Conservation (phyloP, 768 basidiomycete genomes). For the Calocybe indica region DNA sequence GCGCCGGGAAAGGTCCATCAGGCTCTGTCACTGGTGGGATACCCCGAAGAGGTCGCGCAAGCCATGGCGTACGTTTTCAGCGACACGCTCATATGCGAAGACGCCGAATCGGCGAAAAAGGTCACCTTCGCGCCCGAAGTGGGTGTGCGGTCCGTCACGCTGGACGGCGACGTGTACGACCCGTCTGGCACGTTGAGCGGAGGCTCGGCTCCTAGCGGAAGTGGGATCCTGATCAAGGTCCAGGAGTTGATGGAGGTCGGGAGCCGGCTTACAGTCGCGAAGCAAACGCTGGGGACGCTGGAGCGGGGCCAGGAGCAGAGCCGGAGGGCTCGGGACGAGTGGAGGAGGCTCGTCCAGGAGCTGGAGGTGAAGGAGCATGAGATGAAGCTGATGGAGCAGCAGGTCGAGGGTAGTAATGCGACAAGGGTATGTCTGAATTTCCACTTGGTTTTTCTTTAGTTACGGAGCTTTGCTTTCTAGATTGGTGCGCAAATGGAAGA, state of each 20-base stretch:
- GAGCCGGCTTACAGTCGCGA: slow-evolving; percentile 45
- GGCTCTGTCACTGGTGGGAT: slow-evolving; percentile 87
- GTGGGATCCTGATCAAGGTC: slow-evolving; percentile 72
- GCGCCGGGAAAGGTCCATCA: slow-evolving; percentile 78
- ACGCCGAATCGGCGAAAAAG: slow-evolving; percentile 77
- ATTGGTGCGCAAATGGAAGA: slow-evolving; percentile 75
- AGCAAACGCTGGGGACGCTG: slow-evolving; percentile 38
- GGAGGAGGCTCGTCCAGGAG: slow-evolving; percentile 56
- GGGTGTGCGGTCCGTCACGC: slow-evolving; percentile 79
- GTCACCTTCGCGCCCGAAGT: slow-evolving; percentile 77
- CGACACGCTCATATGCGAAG: slow-evolving; percentile 87
- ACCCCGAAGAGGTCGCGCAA: slow-evolving; percentile 70
- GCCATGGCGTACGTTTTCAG: slow-evolving; percentile 95
- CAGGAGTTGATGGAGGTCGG: slow-evolving; percentile 78
- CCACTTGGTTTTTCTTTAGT: neutral
- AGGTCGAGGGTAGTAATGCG: slow-evolving; percentile 85
- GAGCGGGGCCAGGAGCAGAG: slow-evolving; percentile 49
- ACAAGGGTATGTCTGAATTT: slow-evolving; percentile 53
- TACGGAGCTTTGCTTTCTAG: slow-evolving; percentile 31
- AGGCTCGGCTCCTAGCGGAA: slow-evolving; percentile 76
- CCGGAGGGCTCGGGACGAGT: slow-evolving; percentile 51
- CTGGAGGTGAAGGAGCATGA: slow-evolving; percentile 91
- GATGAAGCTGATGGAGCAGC: slow-evolving; percentile 72
- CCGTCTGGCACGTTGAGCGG: slow-evolving; percentile 92
- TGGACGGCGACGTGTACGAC: slow-evolving; percentile 95